Base-by-base conservation (phyloP, 345 rosid species). In the Eucalyptus urophylla region DNA sequence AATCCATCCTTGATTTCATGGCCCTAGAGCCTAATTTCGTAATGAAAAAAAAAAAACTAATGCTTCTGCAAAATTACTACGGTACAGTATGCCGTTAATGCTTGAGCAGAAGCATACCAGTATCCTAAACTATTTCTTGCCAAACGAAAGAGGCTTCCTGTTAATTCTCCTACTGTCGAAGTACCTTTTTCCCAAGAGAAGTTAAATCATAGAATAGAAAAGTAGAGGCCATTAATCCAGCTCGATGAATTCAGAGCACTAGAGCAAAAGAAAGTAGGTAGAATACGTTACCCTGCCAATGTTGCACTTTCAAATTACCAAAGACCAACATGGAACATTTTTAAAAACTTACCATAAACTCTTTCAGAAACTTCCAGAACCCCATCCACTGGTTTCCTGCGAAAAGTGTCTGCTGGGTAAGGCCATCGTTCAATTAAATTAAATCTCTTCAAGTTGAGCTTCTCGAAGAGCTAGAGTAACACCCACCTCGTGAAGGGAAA, bases 311-410 rank as follows among this genome's bases (percentile, higher is more conserved):
- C 80, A 49, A 62, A 65, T 40, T 27, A 8, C 5, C 43, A 31
- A 15, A 67, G 80, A 45, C 80, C 22, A n/a, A 4, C 17, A 65
- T 67, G 8, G 80, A 67, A 67, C 80, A 29, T 67, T 14, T 49
- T n/a, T 2, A 80, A 33, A 88, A 89, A 91, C 94, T 65, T 83
- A 97, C 99, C 97, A 91, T 93, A 97, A 87, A 97, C 95, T 89
- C 95, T 92, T 90, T 96, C 99, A 58, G 93, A 95, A 88, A 97
- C 94, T 96, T 97, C 99, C 85, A 97, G 95, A 91, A 97, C 92
- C 11, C 99, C 98, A 89, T 97, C 98, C n/a, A 97, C 97, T 31
- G 98, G 99, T 89, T 95, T 97, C 92, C 93, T 91, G 89, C 92
- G 3, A 49, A 49, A 49, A 49, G 51, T 49, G 3, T 49, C 16